Conservation (phyloP, 768 basidiomycete genomes). For the Mrakia frigida region DNA sequence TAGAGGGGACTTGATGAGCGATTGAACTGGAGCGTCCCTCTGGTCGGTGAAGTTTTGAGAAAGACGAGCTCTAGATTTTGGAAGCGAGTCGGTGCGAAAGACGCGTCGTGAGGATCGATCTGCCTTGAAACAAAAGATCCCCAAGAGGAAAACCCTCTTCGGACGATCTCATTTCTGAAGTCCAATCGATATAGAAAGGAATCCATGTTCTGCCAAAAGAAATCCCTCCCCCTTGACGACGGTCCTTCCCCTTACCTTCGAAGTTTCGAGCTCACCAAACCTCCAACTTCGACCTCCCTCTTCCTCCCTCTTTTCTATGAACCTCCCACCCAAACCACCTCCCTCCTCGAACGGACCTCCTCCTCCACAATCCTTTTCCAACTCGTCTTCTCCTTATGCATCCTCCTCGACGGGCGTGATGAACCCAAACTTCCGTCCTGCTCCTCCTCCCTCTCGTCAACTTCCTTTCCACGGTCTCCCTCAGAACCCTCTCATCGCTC, state of each 20-base stretch:
- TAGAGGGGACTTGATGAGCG: too few species aligned
- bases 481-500: slow-evolving; percentile 12
- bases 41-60: too few species aligned
- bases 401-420: background rate
- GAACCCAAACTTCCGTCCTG: background rate
- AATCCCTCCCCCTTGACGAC: background rate
- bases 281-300: background rate
- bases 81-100: too few species aligned
- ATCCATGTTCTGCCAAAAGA: too few species aligned
- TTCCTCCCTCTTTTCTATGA: background rate
- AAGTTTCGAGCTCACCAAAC: background rate
- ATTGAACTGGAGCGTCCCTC: too few species aligned
- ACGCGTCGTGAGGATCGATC: too few species aligned
- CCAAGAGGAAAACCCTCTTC: too few species aligned
- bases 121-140: too few species aligned
- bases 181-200: too few species aligned
- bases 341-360: background rate
- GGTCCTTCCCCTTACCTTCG: background rate
- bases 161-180: too few species aligned
- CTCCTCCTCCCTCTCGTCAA: background rate
- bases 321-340: background rate
- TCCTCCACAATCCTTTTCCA: background rate
- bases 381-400: background rate
- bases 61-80: too few species aligned
- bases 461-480: background rate